Percentiles rank a stretch among this genome's conserved stretches.
Evolutionary conservation across 768 basidiomycete genomes (phyloP).

Genomic region (Boletellus sp.): DNA sequence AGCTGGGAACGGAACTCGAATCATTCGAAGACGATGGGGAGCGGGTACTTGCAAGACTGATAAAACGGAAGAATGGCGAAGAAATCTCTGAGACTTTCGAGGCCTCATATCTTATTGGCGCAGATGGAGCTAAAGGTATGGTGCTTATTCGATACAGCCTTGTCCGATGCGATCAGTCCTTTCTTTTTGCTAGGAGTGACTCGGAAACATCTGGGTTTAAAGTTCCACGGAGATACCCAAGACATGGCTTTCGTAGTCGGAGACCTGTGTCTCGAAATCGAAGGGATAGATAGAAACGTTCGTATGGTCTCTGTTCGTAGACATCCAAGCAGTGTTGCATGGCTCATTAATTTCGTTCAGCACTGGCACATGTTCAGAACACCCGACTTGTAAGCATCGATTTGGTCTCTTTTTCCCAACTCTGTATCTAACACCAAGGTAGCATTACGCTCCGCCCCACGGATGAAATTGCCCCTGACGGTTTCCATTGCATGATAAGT

Average conservation of each 20-base stretch:
- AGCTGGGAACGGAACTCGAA: constrained; percentile 44
- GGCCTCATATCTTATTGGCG: constrained; percentile 36
- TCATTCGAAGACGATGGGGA: constrained; percentile 39
- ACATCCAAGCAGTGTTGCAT: too few species aligned
- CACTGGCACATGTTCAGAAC: constrained; percentile 23
- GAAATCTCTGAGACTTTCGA: constrained; percentile 27
- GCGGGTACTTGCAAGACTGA: constrained; percentile 35
- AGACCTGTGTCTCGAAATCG: constrained; percentile 33
- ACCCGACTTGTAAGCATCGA: constrained; percentile 3
- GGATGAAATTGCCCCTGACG: constrained; percentile 19
- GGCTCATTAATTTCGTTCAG: neutral
- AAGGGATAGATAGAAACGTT: constrained; percentile 31
- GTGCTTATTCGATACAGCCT: neutral
- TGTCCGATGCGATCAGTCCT: too few species aligned
- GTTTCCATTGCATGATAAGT: constrained; percentile 14
- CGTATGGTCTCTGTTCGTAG: neutral
- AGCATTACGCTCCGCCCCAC: constrained; percentile 14
- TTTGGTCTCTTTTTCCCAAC: neutral
- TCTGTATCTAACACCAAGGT: neutral
- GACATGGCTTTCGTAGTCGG: constrained; percentile 29
- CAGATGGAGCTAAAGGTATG: constrained; percentile 39
- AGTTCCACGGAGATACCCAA: constrained; percentile 40
- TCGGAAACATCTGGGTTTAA: constrained; percentile 39
- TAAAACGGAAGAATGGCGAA: constrained; percentile 21
- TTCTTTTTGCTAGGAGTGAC: constrained; percentile 27